These are phyloP conservation scores for Nowakowskiella sp. DNA, from an alignment of 192 early-diverging fungal species.

Conservation along the genomic window DNA sequence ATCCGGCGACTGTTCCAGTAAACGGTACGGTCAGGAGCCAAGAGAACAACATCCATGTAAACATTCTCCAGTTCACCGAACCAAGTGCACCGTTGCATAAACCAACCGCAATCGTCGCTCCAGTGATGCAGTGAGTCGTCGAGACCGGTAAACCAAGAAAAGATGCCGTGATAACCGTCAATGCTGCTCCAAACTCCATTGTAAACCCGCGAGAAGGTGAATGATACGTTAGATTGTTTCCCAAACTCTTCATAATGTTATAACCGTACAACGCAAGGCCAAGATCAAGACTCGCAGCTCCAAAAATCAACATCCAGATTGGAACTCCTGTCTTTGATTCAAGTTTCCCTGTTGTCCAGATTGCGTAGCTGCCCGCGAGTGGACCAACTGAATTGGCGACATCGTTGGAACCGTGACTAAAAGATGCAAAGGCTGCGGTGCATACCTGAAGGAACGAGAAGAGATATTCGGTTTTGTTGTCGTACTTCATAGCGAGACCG, in stretches of 20 bases:
- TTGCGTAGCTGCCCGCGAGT: conserved; percentile 61
- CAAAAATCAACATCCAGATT: conserved; percentile 67
- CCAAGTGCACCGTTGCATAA: conserved; percentile 57
- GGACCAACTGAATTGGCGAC: conserved; percentile 81
- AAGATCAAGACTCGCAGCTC: conserved; percentile 65
- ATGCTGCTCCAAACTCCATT: conserved; percentile 65
- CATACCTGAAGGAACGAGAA: conserved; percentile 77
- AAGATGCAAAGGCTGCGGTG: conserved; percentile 74
- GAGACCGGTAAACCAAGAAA: conserved; percentile 73
- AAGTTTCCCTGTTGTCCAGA: conserved; percentile 56
- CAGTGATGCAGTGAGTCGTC: conserved; percentile 77
- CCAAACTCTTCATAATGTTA: conserved; percentile 67
- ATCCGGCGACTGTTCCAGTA: conserved; percentile 55
- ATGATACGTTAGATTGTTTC: conserved; percentile 78
- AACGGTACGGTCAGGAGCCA: conserved; percentile 72
- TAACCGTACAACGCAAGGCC: conserved; percentile 71
- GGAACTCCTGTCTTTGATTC: conserved; percentile 58
- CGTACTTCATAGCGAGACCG: conserved; percentile 56
- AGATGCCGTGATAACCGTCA: conserved; percentile 74
- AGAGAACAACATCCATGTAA: conserved; percentile 53
- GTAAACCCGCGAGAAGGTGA: conserved; percentile 76
- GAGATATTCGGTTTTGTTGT: conserved; percentile 66
- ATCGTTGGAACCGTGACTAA: conserved; percentile 80
- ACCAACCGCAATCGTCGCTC: conserved; percentile 66
- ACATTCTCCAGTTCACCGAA: conserved; percentile 68